Conservation (phyloP, 306 rosid genomes). For the Macrotyloma uniflorum region DNA sequence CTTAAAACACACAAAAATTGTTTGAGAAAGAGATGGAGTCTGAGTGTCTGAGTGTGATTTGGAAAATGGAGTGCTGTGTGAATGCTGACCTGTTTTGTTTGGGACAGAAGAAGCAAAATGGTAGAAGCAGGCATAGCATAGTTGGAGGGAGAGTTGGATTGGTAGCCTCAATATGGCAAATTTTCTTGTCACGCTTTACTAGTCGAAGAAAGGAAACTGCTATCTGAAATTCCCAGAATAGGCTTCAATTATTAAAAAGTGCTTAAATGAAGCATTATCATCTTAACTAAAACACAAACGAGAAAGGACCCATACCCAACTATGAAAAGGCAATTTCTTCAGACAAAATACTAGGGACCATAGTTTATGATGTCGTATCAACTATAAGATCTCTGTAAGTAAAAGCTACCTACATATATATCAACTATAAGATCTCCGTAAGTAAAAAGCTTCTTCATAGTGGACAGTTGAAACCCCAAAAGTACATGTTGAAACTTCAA, state of each 20-base stretch:
- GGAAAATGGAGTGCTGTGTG: neutral
- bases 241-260: constrained; percentile 41
- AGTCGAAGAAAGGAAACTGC: constrained; percentile 28
- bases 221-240: constrained; percentile 42
- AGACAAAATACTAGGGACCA: constrained; percentile 21
- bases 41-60: neutral
- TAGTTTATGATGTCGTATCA: constrained; percentile 36
- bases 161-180: constrained; percentile 19
- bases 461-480: constrained; percentile 20
- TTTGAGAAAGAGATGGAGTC: neutral
- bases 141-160: constrained; percentile 17
- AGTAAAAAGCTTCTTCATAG: neutral
- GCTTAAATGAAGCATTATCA: constrained; percentile 22
- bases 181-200: constrained; percentile 38
- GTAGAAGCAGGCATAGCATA: constrained; percentile 3
- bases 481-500: neutral
- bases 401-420: neutral
- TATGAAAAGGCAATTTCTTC: constrained; percentile 33
- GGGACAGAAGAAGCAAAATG: constrained; percentile 33
- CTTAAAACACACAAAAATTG: neutral
- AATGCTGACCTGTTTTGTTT: constrained; percentile 22
- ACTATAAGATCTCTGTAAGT: neutral
- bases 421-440: constrained; percentile 25
- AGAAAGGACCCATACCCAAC: constrained; percentile 31
- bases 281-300: constrained; percentile 11